A percentile compares a stretch with the other conserved stretches of the same genome.
These are phyloP conservation scores for Rhynchosporium secalis DNA, from an alignment of 2,329 filamentous ascomycete genomes.

Conservation along the genomic window DNA sequence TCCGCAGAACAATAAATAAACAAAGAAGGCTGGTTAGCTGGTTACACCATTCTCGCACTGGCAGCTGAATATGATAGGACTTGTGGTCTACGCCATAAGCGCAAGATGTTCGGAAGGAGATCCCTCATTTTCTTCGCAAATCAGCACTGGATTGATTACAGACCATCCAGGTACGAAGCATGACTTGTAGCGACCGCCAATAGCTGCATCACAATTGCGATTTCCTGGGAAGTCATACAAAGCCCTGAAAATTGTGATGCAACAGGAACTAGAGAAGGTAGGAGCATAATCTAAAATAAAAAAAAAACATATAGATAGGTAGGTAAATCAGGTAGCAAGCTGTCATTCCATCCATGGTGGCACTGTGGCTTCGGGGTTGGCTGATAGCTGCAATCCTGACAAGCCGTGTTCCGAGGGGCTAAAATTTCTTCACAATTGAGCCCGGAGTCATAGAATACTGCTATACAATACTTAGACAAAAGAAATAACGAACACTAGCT, in stretches of 20 bases:
- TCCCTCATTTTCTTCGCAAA: constrained; percentile 29
- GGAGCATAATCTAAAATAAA: no score
- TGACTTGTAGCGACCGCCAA: constrained; percentile 13
- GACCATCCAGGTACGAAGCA: constrained; percentile 29
- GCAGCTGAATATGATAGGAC: constrained; percentile 28
- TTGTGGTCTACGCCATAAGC: constrained; percentile 34
- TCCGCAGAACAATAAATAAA: neutral
- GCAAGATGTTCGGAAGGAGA: constrained; percentile 28
- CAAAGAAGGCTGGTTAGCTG: constrained; percentile 18
- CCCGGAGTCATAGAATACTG: constrained; percentile 11
- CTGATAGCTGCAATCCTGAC: constrained; percentile 22
- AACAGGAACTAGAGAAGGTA: neutral
- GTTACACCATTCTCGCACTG: constrained; percentile 17
- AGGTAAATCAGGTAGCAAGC: neutral
- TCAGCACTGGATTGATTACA: constrained; percentile 22
- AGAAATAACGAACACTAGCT: constrained; percentile 2
- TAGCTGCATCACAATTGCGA: neutral
- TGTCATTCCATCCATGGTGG: constrained; percentile 20
- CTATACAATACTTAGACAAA: neutral
- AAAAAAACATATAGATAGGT: neutral
- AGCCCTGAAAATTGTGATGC: neutral
- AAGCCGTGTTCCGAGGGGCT: constrained; percentile 34
- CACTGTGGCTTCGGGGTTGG: constrained; percentile 22
- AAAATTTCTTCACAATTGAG: constrained; percentile 26
- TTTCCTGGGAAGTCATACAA: neutral